Conservation (phyloP, 768 basidiomycete species). For the Cyclocybe aegerita region DNA sequence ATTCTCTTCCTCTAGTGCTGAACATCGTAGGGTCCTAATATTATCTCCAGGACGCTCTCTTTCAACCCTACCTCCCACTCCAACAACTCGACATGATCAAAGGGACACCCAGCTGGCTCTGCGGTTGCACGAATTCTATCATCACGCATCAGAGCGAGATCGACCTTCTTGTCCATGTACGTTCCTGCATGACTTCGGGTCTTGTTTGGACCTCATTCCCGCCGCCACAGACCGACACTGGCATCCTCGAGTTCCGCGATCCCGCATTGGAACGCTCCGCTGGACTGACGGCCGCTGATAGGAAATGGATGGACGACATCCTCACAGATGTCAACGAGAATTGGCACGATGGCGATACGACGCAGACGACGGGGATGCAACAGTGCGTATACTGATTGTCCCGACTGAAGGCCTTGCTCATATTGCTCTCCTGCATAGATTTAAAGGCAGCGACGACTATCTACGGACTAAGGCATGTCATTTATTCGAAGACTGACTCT, state of each 20-base stretch:
- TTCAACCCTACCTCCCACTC: slow-evolving; percentile 95
- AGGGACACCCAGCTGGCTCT: slow-evolving; percentile 82
- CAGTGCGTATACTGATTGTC: slow-evolving; percentile 42
- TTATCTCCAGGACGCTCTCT: slow-evolving; percentile 77
- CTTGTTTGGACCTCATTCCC: background rate
- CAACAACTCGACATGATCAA: slow-evolving; percentile 91
- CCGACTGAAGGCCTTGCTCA: background rate
- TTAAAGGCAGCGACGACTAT: slow-evolving; percentile 96
- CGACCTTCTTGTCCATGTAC: slow-evolving; percentile 87
- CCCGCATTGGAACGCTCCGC: slow-evolving; percentile 75
- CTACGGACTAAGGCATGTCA: slow-evolving; percentile 72
- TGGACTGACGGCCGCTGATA: slow-evolving; percentile 85
- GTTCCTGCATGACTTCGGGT: slow-evolving; percentile 11
- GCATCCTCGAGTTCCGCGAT: slow-evolving; percentile 84
- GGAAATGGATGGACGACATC: slow-evolving; percentile 98
- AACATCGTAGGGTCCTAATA: background rate
- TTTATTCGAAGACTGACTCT: background rate
- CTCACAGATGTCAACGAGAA: slow-evolving; percentile 82
- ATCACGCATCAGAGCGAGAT: slow-evolving; percentile 92
- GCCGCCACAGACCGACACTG: slow-evolving; percentile 74
- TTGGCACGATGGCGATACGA: slow-evolving; percentile 69
- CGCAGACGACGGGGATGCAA: slow-evolving; percentile 53
- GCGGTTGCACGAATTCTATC: slow-evolving; percentile 94
- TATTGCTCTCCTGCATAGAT: slow-evolving; percentile 41
- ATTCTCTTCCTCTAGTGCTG: background rate